Evolutionary conservation across 768 basidiomycete species (phyloP).

Genomic region (Calocera cornea): DNA sequence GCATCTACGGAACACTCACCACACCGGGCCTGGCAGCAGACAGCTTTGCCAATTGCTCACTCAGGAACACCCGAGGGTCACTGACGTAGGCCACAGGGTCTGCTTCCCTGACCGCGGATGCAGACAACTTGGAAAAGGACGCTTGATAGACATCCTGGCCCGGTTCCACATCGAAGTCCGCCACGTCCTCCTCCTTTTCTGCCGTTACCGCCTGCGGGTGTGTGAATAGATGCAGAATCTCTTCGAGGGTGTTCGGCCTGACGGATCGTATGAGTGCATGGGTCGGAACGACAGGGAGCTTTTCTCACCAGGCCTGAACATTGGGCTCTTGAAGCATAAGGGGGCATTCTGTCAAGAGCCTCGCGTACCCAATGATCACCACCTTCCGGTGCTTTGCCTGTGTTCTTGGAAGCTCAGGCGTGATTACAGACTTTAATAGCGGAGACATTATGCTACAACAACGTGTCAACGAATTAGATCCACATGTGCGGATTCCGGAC

Average conservation of each 20-base stretch:
- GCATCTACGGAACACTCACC: not conserved
- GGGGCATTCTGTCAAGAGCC: slow-evolving; percentile 60
- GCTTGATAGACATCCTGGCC: slow-evolving; percentile 83
- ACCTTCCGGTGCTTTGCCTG: slow-evolving; percentile 75
- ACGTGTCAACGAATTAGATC: slow-evolving; percentile 10
- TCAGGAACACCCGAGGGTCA: slow-evolving; percentile 23
- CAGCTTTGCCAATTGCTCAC: not conserved
- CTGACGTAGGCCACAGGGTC: slow-evolving; percentile 38
- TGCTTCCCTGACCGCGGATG: slow-evolving; percentile 44
- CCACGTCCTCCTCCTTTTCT: slow-evolving; percentile 21
- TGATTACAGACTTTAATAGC: slow-evolving; percentile 58
- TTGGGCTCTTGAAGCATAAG: slow-evolving; percentile 54
- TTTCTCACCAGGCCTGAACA: slow-evolving; percentile 48
- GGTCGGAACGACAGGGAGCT: slow-evolving; percentile 12
- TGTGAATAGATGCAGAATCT: slow-evolving; percentile 61
- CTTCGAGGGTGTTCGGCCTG: slow-evolving; percentile 59
- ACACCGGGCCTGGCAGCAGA: not conserved
- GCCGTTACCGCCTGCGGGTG: slow-evolving; percentile 52
- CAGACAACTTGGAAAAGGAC: slow-evolving; percentile 81
- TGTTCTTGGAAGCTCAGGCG: slow-evolving; percentile 69
- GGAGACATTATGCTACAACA: slow-evolving; percentile 60
- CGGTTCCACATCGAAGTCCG: slow-evolving; percentile 36
- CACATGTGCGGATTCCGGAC: slow-evolving; percentile 18
- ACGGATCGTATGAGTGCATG: not conserved
- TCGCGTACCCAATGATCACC: slow-evolving; percentile 63